These are phyloP conservation scores for Sphagnum fallax DNA, from an alignment of 228 moss, liverwort and hornwort species.

Conservation along the genomic window DNA sequence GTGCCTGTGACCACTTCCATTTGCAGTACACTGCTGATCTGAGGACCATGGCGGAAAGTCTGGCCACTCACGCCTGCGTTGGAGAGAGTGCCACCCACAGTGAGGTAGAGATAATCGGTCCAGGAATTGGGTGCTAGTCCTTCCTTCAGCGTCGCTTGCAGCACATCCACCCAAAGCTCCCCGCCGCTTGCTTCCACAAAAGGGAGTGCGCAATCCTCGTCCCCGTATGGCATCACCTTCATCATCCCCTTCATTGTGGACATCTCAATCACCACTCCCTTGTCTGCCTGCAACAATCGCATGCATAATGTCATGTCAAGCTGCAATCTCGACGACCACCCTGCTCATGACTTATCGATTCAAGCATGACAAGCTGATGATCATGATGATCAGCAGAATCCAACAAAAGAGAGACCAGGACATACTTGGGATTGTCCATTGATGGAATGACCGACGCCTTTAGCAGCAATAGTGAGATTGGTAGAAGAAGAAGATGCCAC, in stretches of 20 bases:
- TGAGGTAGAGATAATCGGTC: constrained; percentile 88
- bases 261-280: constrained; percentile 50
- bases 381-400: no score
- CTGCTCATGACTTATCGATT: no score
- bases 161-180: constrained; percentile 74
- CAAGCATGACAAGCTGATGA: no score
- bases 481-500: constrained; percentile 33
- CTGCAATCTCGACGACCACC: no score
- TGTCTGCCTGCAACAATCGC: constrained; percentile 17
- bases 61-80: constrained; percentile 91
- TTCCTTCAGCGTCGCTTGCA: constrained; percentile 44
- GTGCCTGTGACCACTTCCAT: constrained; percentile 75
- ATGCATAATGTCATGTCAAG: no score
- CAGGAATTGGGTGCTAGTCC: constrained; percentile 73
- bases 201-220: constrained; percentile 6
- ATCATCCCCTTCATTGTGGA: constrained; percentile 22
- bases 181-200: constrained; percentile 75
- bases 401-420: no score
- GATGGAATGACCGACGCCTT: constrained; percentile 55
- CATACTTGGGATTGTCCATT: constrained; percentile 55
- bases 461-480: constrained; percentile 58
- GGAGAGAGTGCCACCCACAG: constrained; percentile 80
- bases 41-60: constrained; percentile 75
- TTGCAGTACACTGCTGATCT: constrained; percentile 74
- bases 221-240: constrained; percentile 31